Evolutionary conservation across 495 filamentous ascomycete species (phyloP), one percentile per base, ranked within the genome.

Genomic region (Neurospora sp.): DNA sequence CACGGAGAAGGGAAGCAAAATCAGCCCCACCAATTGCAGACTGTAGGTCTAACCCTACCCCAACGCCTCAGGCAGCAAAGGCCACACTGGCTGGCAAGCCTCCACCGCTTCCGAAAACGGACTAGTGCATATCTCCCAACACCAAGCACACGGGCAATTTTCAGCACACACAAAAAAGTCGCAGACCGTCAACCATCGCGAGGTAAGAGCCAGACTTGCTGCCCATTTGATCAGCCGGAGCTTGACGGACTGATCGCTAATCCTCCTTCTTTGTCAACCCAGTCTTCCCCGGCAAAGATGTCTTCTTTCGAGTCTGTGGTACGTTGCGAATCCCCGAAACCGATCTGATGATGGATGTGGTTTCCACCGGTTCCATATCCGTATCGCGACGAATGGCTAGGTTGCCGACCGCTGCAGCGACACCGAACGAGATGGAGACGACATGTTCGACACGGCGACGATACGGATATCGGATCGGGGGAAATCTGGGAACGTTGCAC

Each of bases 291-390:
- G 77, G 88, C 86, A 92, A 97, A 88, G 88, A 98, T 98, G 95
- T 97, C 95, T 88, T 89, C 92, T 83, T 97, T 96, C 88, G 95
- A 98, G 87, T 88, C 91, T 86, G 94, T 97, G 87, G 93, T 98
- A 89, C 88, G 94, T 95, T 84, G 53, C 53, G 53, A 65, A 65
- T 35, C 53, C 53, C 53, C 53, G 27, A 35, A 65, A 65, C 31
- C 53, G 53, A 65, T 8, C 2, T 65, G 12, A 65, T 65, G 53
- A 65, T 35, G 53, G 53, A 65, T 65, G 53, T 65, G 27, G 53
- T 65, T 65, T 65, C 27, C 53, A 65, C 27, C 53, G 53, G 53
- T 65, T 65, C 53, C 53, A 65, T 65, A 65, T 65, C 53, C 53
- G 53, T 65, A 65, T 65, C 6, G 53, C 27, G 53, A 65, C 53